Evolutionary conservation across 306 rosid genomes (phyloP), one percentile per base, ranked within the genome.

Genomic region (Glycine latifolia): DNA sequence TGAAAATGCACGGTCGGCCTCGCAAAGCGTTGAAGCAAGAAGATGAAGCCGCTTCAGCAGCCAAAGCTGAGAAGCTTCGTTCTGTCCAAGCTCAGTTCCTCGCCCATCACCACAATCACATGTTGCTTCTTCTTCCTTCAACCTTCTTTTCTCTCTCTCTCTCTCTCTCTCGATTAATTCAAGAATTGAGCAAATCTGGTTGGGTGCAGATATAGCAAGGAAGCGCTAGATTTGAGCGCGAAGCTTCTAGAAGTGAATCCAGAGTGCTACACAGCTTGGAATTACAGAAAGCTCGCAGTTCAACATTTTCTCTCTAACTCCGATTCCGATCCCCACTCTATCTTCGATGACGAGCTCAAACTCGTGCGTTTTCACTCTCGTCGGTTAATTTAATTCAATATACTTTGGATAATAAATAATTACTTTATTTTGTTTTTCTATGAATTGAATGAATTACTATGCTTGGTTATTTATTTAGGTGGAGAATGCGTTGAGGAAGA

Each of bases 231-330:
- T 52, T 67, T 84, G 6, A 92, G 88, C 75, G 88, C 92, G 14
- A 89, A 84, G 90, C 91, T 92, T 6, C 88, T 95, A 43, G 92
- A 89, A 83, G 80, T 46, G 58, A 95, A 90, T 87, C 99, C 97
- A 37, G 97, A 95, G 63, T 87, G 88, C 7, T 91, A 90, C 85
- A 91, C 99, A 1, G 98, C 96, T 76, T 93, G 98, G 99, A 95
- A 93, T 76, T 96, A 90, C 76, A 79, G 97, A 69, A 96, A 92
- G 72, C 91, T 96, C 75, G 92, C 94, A 7, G 91, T 93, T 44
- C 85, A 93, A 76, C 87, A 86, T 26, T 43, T 35, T 12, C 86
- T 93, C 83, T 79, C 87, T 66, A 85, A 71, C 53, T 53, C 91
- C 35, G 80, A 86, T 44, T 80, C 94, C 31, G 88, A 92, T 86